Conservation (phyloP, 805 yeast genomes). For the Yarrowia alimentaria region DNA sequence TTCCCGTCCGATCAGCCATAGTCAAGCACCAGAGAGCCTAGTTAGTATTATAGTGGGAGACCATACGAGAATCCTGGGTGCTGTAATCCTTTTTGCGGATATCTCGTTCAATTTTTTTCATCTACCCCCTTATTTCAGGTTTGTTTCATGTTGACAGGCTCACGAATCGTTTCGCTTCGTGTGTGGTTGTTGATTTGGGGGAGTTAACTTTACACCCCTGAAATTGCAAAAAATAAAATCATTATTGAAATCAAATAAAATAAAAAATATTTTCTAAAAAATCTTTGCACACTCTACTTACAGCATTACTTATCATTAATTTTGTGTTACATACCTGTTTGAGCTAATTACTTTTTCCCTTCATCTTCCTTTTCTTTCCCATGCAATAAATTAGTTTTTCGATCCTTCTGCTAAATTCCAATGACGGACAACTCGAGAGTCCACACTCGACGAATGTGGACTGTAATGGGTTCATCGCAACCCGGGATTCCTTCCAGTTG, state of each 20-base stretch:
- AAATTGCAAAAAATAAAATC: background rate
- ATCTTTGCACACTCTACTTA: background rate
- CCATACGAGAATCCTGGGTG: too few relatives aligned
- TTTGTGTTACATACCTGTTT: too few relatives aligned
- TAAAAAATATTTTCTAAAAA: too few relatives aligned
- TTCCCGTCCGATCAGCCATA: too few relatives aligned
- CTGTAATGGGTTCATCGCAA: slow-evolving; percentile 49
- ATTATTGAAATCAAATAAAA: too few relatives aligned
- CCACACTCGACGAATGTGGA: slow-evolving; percentile 94
- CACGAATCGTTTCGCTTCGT: too few relatives aligned
- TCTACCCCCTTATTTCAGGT: too few relatives aligned
- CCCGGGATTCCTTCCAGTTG: slow-evolving; percentile 41
- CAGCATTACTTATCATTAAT: background rate
- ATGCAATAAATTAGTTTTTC: slow-evolving; percentile 22
- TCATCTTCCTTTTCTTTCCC: slow-evolving; percentile 1
- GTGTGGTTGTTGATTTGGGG: background rate
- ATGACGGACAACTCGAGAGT: slow-evolving; percentile 88
- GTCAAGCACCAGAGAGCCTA: too few relatives aligned
- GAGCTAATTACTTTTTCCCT: background rate
- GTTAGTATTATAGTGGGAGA: too few relatives aligned
- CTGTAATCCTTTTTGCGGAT: too few relatives aligned
- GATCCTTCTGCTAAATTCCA: slow-evolving; percentile 50
- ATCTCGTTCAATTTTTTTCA: too few relatives aligned
- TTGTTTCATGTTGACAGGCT: too few relatives aligned
- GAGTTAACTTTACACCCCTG: background rate